Evolutionary conservation across 2,329 filamentous ascomycete genomes (phyloP), one percentile per base, ranked within the genome.

Genomic region (Corinectria fuckeliana): DNA sequence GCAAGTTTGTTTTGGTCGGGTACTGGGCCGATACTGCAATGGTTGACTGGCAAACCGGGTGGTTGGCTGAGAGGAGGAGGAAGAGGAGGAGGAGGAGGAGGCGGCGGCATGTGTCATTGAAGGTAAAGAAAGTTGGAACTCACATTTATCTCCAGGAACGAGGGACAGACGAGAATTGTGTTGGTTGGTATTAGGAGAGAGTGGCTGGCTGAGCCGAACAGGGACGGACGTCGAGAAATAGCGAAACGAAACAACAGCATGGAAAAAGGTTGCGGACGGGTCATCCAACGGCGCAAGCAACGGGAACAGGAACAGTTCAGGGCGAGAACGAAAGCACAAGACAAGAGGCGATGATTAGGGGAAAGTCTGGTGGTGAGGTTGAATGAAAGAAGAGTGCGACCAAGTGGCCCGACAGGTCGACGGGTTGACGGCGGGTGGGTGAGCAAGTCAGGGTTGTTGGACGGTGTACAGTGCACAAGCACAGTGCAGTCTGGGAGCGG

Each of bases 81-180:
- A n/a, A n/a, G n/a, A n/a, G n/a, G n/a, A n/a, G n/a, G n/a, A n/a
- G n/a, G n/a, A n/a, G n/a, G n/a, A n/a, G n/a, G 50, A 62, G 64
- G 56, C 56, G 58, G 62, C 64, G 64, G 71, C 67, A 73, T 71
- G 68, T 69, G 67, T 67, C 65, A 66, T 69, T 51, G 62, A 65
- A 41, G 54, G 68, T 55, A 68, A 70, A 68, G 53, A 62, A 69
- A 65, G 70, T 65, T 69, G 62, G 62, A 65, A 76, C 74, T 76
- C 72, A 76, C 74, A 75, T 75, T 74, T 71, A 75, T 74, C 59
- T 74, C 69, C 62, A 69, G 62, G 63, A 67, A 62, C 58, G 58
- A 67, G 62, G 55, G 63, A 61, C 59, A 65, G 32, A 10, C 4
- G n/a, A n/a, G n/a, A n/a, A n/a, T n/a, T n/a, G n/a, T 14, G 28